Evolutionary conservation across 164 flowering plant genomes (phyloP).

Genomic region (Protea cynaroides): DNA sequence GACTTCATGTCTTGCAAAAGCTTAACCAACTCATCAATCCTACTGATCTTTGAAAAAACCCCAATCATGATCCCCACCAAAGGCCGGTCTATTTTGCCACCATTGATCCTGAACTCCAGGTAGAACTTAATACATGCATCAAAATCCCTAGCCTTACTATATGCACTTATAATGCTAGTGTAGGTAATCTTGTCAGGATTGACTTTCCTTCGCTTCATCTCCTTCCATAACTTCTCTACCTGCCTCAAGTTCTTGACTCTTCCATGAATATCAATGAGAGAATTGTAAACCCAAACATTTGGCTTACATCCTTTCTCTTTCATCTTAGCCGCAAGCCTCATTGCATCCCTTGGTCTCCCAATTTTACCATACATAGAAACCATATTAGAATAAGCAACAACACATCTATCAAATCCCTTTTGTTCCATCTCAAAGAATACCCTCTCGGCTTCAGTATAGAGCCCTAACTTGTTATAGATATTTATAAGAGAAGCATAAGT

Average conservation of each 20-base stretch:
- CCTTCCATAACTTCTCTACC: conserved; percentile 79
- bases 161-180: conserved; percentile 59
- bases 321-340: conserved; percentile 74
- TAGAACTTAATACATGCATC: conserved; percentile 46
- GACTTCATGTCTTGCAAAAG: conserved; percentile 61
- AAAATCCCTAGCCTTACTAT: conserved; percentile 47
- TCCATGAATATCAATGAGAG: conserved; percentile 71
- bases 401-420: conserved; percentile 63
- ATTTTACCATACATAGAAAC: conserved; percentile 64
- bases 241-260: conserved; percentile 49
- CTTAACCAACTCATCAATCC: conserved; percentile 55
- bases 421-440: conserved; percentile 51
- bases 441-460: conserved; percentile 43
- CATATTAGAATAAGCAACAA: conserved; percentile 83
- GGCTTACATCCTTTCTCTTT: conserved; percentile 67
- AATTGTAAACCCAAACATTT: conserved; percentile 79
- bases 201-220: conserved; percentile 65
- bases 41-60: conserved; percentile 49
- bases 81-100: conserved; percentile 58
- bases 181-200: conserved; percentile 66
- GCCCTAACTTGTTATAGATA: conserved; percentile 40
- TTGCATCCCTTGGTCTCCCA: conserved; percentile 61
- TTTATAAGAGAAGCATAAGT: conserved; percentile 59
- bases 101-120: conserved; percentile 49
- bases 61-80: conserved; percentile 87